Percentiles rank a stretch among this genome's conserved stretches.
These are phyloP conservation scores for Magnaporthiopsis poae DNA, from an alignment of 2,329 filamentous ascomycete genomes.

Conservation along the genomic window DNA sequence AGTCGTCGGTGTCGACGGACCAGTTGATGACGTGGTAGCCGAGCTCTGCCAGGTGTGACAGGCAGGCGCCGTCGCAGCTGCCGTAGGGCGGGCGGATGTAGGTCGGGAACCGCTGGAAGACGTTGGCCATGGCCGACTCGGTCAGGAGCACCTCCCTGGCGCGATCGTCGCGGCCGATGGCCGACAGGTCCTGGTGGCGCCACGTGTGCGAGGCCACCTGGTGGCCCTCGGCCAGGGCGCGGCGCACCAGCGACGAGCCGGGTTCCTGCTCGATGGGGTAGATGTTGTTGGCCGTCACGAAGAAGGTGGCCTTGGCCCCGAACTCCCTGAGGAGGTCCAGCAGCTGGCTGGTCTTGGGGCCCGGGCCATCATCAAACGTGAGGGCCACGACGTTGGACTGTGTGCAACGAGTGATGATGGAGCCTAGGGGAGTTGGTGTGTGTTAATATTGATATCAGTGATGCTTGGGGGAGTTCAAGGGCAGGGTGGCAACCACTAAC, in stretches of 20 bases:
- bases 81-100: conserved; percentile 32
- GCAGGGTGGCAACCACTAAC: conserved; percentile 18
- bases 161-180: conserved; percentile 18
- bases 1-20: conserved; percentile 23
- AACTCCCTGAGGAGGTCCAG: conserved; percentile 25
- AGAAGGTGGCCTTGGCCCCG: conserved; percentile 27
- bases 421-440: neutral
- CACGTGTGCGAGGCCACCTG: conserved; percentile 33
- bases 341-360: conserved; percentile 23
- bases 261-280: conserved; percentile 23
- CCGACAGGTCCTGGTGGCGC: conserved; percentile 27
- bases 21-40: conserved; percentile 26
- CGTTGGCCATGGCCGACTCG: conserved; percentile 30
- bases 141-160: conserved; percentile 31
- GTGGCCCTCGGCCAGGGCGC: conserved; percentile 28
- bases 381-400: conserved; percentile 24
- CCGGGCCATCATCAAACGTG: conserved; percentile 29
- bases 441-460: neutral
- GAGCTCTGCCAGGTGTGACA: conserved; percentile 19
- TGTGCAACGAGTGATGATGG: conserved; percentile 24
- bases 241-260: conserved; percentile 27
- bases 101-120: conserved; percentile 29
- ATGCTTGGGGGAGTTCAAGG: neutral
- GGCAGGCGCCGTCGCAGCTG: conserved; percentile 17
- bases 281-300: conserved; percentile 26